These are phyloP conservation scores for Aspergillus sp. DNA, from an alignment of 2,329 filamentous ascomycete species.

Conservation along the genomic window DNA sequence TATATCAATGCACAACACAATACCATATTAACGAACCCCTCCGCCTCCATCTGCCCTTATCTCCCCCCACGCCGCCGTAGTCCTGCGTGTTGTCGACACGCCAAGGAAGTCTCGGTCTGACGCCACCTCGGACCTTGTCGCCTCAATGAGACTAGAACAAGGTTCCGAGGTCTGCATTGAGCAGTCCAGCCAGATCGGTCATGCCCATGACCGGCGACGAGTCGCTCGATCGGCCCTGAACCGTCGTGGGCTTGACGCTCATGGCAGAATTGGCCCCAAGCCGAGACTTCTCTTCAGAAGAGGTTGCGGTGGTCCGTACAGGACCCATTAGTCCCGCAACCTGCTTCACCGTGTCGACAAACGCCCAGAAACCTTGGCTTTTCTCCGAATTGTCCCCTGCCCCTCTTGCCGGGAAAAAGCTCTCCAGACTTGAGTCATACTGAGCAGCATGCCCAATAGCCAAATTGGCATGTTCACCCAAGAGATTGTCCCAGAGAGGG, in stretches of 20 bases:
- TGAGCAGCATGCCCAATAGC: slow-evolving; percentile 36
- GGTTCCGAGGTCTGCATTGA: slow-evolving; percentile 31
- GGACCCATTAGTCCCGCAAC: slow-evolving; percentile 36
- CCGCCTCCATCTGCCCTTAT: no score
- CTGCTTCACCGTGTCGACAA: slow-evolving; percentile 37
- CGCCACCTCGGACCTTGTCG: neutral
- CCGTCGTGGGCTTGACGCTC: neutral
- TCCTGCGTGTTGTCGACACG: neutral
- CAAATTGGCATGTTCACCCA: slow-evolving; percentile 40
- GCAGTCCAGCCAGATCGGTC: slow-evolving; percentile 12
- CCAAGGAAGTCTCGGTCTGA: neutral
- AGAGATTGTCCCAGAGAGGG: slow-evolving; percentile 43
- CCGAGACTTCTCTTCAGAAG: neutral
- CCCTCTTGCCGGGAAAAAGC: slow-evolving; percentile 38
- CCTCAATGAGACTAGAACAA: slow-evolving; percentile 23
- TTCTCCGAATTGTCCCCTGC: slow-evolving; percentile 18
- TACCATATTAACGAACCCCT: neutral
- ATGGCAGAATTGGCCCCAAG: neutral
- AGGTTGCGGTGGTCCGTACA: slow-evolving; percentile 8
- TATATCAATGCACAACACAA: neutral
- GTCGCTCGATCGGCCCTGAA: neutral
- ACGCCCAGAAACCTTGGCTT: slow-evolving; percentile 36
- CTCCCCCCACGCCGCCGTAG: neutral
- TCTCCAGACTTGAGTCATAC: slow-evolving; percentile 34
- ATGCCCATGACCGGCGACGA: slow-evolving; percentile 11